Evolutionary conservation across 495 filamentous ascomycete species (phyloP), one percentile per base, ranked within the genome.

Genomic region (Neurospora sp.): DNA sequence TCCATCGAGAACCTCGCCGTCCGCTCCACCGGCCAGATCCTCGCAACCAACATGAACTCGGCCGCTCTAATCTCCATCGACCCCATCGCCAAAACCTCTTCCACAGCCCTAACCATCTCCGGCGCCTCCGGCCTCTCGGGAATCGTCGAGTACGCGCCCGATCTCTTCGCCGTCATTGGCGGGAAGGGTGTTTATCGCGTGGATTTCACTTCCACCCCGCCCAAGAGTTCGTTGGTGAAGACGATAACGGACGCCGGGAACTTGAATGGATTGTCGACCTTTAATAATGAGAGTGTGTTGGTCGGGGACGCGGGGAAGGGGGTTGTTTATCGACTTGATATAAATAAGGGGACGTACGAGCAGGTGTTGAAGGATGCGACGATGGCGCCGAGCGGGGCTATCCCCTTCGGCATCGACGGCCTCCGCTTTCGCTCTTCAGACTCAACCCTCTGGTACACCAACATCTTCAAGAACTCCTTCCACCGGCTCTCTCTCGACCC

Each of bases 1-100:
- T 85, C 81, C 72, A 59, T 84, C 59, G 85, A 86, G 59, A 87
- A 87, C 72, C 75, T 86, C 11, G 84, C 85, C 31, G 80, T 86
- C 31, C 84, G 84, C 14, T 72, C 83, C 40, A 83, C 84, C 71
- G 83, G 84, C 37, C 79, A 81, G 40, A 76, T 87, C 73, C 81
- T 87, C 4, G 77, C 83, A 10, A 84, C 84, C 20, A 78, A 82
- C 74, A 79, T 83, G 75, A 84, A 80, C 74, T 74, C 71, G 48
- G 74, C 79, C n/a, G 79, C 74, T 27, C 75, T 83, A 62, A 78
- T 82, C 75, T 20, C 79, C 71, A 69, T 83, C 72, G 74, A 82
- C 75, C 75, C 80, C 0, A 73, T 72, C 1, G 62, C 77, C 48
- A 83, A 83, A 74, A 83, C 80, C 0, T 81, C 80, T 2, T 73